A percentile compares a stretch with the other conserved stretches of the same genome.
These are phyloP conservation scores for Medicago truncatula DNA, from an alignment of 306 rosid species.

Conservation along the genomic window DNA sequence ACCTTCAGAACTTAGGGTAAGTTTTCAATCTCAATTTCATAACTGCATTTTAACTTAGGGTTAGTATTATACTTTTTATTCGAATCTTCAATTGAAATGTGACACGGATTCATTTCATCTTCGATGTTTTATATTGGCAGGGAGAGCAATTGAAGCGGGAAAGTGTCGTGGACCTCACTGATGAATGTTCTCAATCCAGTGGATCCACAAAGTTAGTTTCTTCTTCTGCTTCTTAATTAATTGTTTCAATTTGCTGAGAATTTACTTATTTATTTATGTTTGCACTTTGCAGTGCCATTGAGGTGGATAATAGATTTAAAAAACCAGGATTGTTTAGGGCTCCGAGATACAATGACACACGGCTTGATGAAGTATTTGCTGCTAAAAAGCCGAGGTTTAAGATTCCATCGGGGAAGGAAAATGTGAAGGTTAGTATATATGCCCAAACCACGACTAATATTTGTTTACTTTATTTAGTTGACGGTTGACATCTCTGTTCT, in stretches of 20 bases:
- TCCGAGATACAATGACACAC: slow-evolving; percentile 69
- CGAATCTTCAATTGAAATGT: not conserved
- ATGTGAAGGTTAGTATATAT: slow-evolving; percentile 64
- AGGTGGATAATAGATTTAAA: slow-evolving; percentile 50
- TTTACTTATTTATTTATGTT: slow-evolving; percentile 40
- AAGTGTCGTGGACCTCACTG: slow-evolving; percentile 35
- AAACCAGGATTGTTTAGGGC: slow-evolving; percentile 51
- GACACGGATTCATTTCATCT: not conserved
- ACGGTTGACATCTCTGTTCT: too few relatives aligned
- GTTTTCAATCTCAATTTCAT: not conserved
- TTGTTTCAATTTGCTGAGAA: slow-evolving; percentile 20
- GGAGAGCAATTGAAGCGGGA: slow-evolving; percentile 54
- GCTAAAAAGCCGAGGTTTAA: slow-evolving; percentile 58
- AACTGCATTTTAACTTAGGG: not conserved
- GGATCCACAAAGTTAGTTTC: slow-evolving; percentile 44
- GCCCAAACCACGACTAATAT: not conserved
- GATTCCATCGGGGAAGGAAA: slow-evolving; percentile 66
- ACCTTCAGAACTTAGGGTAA: slow-evolving; percentile 74
- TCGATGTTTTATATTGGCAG: slow-evolving; percentile 36
- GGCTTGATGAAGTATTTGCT: slow-evolving; percentile 78
- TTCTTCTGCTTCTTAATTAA: not conserved
- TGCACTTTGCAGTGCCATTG: slow-evolving; percentile 47
- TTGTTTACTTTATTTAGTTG: too few relatives aligned
- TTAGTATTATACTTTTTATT: not conserved
- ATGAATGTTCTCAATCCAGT: slow-evolving; percentile 35